Evolutionary conservation across 805 yeast species (phyloP).

Genomic region (Spathaspora hagerdaliae): DNA sequence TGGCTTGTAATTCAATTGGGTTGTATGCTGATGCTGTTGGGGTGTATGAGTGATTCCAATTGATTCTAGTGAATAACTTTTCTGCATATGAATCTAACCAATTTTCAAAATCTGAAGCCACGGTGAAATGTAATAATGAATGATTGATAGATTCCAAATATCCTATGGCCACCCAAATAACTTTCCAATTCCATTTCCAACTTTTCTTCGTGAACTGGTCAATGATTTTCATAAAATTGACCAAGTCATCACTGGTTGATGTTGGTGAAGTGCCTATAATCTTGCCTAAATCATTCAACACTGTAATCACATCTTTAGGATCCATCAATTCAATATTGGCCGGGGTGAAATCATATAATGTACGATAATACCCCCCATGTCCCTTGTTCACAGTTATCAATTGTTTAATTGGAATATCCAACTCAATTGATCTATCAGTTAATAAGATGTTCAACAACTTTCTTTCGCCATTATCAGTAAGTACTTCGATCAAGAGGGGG

Average conservation of each 20-base stretch:
- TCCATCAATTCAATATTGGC: slow-evolving; percentile 7
- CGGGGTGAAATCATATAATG: slow-evolving; percentile 41
- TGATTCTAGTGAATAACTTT: slow-evolving; percentile 17
- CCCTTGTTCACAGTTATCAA: slow-evolving; percentile 42
- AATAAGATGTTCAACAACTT: slow-evolving; percentile 35
- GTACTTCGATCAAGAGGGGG: slow-evolving; percentile 47
- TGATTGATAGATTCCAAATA: slow-evolving; percentile 30
- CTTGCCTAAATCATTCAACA: slow-evolving; percentile 38
- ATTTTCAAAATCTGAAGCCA: slow-evolving; percentile 16
- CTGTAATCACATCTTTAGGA: slow-evolving; percentile 27
- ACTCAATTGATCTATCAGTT: slow-evolving; percentile 36
- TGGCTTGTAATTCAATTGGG: slow-evolving; percentile 38
- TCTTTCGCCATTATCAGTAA: slow-evolving; percentile 21
- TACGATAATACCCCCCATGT: slow-evolving; percentile 45
- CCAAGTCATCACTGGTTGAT: slow-evolving; percentile 18
- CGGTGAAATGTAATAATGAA: slow-evolving; percentile 26
- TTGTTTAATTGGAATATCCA: slow-evolving; percentile 25
- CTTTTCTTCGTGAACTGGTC: slow-evolving; percentile 18
- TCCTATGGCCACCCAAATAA: slow-evolving; percentile 33
- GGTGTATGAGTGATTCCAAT: slow-evolving; percentile 20
- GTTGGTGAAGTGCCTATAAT: slow-evolving; percentile 24
- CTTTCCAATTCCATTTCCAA: slow-evolving; percentile 23
- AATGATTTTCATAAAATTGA: slow-evolving; percentile 28
- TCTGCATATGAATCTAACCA: slow-evolving; percentile 18
- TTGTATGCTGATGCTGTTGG: slow-evolving; percentile 11